These are phyloP conservation scores for Blastocystis sp. DNA, from an alignment of 352 stramenopile species.

Conservation along the genomic window DNA sequence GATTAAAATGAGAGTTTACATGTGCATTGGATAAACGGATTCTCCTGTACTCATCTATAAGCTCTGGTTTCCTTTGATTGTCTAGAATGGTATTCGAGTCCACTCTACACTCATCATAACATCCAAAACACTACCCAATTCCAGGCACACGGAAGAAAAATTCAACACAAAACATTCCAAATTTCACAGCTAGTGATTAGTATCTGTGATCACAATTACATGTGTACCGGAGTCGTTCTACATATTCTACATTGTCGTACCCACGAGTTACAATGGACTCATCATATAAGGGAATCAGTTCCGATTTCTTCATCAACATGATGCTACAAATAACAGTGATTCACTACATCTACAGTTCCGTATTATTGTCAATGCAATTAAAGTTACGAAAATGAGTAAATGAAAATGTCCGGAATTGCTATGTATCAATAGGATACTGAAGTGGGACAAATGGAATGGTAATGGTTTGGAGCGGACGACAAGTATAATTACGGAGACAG, in stretches of 20 bases:
- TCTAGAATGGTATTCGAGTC: not conserved
- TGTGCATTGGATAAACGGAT: not conserved
- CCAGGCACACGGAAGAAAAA: slow-evolving; percentile 20
- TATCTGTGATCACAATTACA: not conserved
- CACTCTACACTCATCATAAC: not conserved
- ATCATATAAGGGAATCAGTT: not conserved
- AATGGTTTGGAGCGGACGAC: not conserved
- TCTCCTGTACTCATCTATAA: not conserved
- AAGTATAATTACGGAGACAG: not conserved
- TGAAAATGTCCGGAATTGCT: slow-evolving; percentile 6
- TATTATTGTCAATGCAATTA: slow-evolving; percentile 16
- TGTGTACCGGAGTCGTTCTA: not conserved
- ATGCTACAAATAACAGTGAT: not conserved
- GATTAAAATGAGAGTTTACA: not conserved
- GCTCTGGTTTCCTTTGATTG: not conserved
- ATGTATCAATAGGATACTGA: not conserved
- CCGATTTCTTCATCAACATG: not conserved
- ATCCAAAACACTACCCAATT: not conserved
- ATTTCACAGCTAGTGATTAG: not conserved
- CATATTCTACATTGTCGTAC: slow-evolving; percentile 7
- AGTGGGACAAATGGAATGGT: not conserved
- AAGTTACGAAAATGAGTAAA: slow-evolving; percentile 4
- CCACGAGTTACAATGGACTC: not conserved
- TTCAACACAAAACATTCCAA: not conserved
- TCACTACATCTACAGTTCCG: not conserved